Conservation (phyloP, 2,329 filamentous ascomycete species). For the Daldinia sp. region DNA sequence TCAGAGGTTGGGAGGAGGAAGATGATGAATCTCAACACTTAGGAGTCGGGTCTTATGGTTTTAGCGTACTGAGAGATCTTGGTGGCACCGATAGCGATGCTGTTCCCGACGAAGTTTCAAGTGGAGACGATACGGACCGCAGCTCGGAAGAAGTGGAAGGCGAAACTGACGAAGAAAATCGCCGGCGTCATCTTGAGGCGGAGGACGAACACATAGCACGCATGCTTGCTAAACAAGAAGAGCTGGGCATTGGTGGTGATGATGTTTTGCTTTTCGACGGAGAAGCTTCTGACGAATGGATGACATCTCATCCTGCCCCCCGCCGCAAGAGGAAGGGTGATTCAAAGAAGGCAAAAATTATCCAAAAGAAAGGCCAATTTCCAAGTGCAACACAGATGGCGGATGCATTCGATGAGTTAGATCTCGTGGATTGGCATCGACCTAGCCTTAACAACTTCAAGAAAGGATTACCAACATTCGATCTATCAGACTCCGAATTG, state of each 20-base stretch:
- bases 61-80: constrained; percentile 55
- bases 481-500: constrained; percentile 75
- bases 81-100: constrained; percentile 59
- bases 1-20: constrained; percentile 58
- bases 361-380: constrained; percentile 51
- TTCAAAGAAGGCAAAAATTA: constrained; percentile 44
- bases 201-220: constrained; percentile 73
- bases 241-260: constrained; percentile 70
- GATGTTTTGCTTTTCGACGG: constrained; percentile 69
- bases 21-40: constrained; percentile 42
- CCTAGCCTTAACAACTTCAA: constrained; percentile 73
- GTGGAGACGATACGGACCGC: constrained; percentile 47
- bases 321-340: constrained; percentile 49
- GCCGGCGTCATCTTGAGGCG: constrained; percentile 50
- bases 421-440: constrained; percentile 85
- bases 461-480: constrained; percentile 71
- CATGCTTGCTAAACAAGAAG: constrained; percentile 71
- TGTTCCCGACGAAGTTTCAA: constrained; percentile 45
- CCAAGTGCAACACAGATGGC: constrained; percentile 58
- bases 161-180: constrained; percentile 54
- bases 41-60: constrained; percentile 45
- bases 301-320: constrained; percentile 40
- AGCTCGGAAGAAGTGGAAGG: constrained; percentile 53
- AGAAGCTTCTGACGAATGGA: constrained; percentile 55
- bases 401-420: constrained; percentile 75